Evolutionary conservation across 2,329 filamentous ascomycete genomes (phyloP).

Genomic region (Aspergillaceae sp.): DNA sequence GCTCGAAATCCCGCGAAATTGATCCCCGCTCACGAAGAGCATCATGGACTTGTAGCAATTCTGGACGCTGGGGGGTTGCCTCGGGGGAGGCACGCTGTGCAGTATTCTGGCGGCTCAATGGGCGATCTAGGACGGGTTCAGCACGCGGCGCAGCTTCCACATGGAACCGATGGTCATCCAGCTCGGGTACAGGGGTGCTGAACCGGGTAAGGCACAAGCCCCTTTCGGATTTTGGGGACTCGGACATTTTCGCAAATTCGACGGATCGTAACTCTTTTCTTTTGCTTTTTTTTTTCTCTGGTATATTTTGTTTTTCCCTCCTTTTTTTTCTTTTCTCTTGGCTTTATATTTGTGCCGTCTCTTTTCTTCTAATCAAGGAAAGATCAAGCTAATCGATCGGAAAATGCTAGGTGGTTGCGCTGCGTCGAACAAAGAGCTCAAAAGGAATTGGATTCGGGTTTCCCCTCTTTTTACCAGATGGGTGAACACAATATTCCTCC

Average conservation of each 20-base stretch:
- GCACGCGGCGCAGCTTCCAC: conserved; percentile 28
- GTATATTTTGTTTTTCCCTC: conserved; percentile 1
- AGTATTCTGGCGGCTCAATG: conserved; percentile 27
- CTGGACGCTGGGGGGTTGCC: conserved; percentile 42
- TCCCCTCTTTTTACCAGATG: conserved; percentile 6
- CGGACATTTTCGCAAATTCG: conserved; percentile 32
- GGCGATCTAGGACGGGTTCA: conserved; percentile 31
- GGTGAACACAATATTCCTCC: conserved; percentile 22
- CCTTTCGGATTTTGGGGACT: conserved; percentile 57
- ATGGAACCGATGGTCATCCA: conserved; percentile 73
- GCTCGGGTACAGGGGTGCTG: conserved; percentile 55
- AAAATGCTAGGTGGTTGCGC: too few relatives aligned
- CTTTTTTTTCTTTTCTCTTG: not conserved
- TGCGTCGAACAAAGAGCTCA: too few relatives aligned
- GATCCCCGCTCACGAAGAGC: conserved; percentile 35
- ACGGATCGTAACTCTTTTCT: not conserved
- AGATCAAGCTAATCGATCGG: too few relatives aligned
- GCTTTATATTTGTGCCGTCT: not conserved
- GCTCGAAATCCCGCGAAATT: conserved; percentile 74
- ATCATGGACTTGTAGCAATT: conserved; percentile 41
- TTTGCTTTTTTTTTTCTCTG: not conserved
- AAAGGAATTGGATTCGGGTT: not conserved
- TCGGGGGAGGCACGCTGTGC: conserved; percentile 40
- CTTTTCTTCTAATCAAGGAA: conserved; percentile 7
- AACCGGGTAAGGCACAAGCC: conserved; percentile 50